A percentile compares a stretch with the other conserved stretches of the same genome.
Evolutionary conservation across 257 asterid species (phyloP).

Genomic region (Capsicum pubescens): DNA sequence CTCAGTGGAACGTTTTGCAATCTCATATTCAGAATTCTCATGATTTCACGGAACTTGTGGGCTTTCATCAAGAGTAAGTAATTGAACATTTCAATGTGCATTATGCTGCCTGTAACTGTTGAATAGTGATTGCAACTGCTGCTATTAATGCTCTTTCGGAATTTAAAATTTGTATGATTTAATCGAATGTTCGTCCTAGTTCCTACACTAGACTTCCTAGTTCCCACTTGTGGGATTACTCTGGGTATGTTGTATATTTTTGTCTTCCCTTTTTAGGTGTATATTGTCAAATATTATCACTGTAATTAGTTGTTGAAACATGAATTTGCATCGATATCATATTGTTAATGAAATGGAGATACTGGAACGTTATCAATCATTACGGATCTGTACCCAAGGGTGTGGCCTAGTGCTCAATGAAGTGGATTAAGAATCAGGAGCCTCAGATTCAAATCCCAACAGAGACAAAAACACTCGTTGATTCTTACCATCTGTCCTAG

Average conservation of each 20-base stretch:
- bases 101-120: conserved; percentile 7
- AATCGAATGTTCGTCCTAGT: neutral
- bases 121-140: neutral
- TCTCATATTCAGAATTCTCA: conserved; percentile 85
- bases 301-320: neutral
- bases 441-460: neutral
- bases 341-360: conserved; percentile 3
- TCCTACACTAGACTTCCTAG: too few species aligned
- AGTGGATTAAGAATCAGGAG: neutral
- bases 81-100: conserved; percentile 1
- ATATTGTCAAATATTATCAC: conserved; percentile 9
- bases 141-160: neutral
- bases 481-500: neutral
- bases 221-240: neutral
- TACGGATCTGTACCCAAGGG: neutral
- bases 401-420: neutral
- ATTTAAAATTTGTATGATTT: neutral
- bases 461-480: neutral
- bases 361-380: neutral
- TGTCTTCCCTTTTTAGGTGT: neutral
- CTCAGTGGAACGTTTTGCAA: conserved; percentile 98
- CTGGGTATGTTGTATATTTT: neutral
- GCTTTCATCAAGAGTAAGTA: conserved; percentile 97
- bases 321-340: neutral
- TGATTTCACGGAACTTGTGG: conserved; percentile 91